Conservation (phyloP, 1,284 basidiomycete species). For the Cryptococcus wingfieldii region DNA sequence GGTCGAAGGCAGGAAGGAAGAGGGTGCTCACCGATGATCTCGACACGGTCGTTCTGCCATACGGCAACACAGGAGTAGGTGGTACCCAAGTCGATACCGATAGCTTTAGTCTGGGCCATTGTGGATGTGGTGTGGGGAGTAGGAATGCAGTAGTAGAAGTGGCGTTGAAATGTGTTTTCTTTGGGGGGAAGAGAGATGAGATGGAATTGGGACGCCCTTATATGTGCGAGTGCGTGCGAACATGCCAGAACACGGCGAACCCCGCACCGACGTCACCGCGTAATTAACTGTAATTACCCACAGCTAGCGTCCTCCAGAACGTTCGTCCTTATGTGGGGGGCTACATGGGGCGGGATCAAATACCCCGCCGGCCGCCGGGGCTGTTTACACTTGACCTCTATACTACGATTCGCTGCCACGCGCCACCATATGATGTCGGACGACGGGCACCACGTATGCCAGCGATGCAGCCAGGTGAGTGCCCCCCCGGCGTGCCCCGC, state of each 20-base stretch:
- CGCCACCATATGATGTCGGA: too few species aligned
- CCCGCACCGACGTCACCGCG: conserved; percentile 26
- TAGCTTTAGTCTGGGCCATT: background rate
- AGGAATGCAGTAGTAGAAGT: background rate
- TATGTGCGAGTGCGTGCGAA: background rate
- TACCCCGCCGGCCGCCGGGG: too few species aligned
- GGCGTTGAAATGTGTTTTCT: background rate
- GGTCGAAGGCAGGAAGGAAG: background rate
- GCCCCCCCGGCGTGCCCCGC: background rate
- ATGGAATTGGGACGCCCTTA: background rate
- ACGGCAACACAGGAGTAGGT: conserved; percentile 74
- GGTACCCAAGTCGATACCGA: conserved; percentile 42
- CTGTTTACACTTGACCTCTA: too few species aligned
- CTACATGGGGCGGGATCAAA: too few species aligned
- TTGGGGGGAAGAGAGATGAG: background rate
- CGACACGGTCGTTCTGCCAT: conserved; percentile 97
- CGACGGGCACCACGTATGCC: conserved; percentile 38
- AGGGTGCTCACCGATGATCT: conserved; percentile 65
- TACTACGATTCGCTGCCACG: too few species aligned
- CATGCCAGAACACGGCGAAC: background rate
- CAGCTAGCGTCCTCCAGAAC: too few species aligned
- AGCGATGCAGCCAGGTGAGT: conserved; percentile 44
- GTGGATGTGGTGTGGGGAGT: background rate
- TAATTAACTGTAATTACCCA: too few species aligned
- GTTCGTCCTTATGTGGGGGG: too few species aligned